These are phyloP conservation scores for Phytophthora agathidicida DNA, from an alignment of 352 stramenopile species.

Conservation along the genomic window DNA sequence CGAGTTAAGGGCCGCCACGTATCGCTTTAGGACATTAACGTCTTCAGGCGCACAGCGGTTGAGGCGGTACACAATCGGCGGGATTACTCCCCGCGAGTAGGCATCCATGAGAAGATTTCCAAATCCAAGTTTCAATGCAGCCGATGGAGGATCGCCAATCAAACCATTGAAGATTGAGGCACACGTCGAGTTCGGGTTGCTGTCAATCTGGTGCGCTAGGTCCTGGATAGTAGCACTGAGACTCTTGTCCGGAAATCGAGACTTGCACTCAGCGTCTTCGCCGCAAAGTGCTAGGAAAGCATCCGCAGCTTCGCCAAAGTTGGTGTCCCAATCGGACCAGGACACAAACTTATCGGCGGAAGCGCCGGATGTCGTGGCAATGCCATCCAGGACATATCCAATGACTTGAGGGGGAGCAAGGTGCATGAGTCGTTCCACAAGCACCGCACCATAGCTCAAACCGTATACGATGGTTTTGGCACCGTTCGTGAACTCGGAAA, in stretches of 20 bases:
- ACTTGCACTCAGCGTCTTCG: not conserved
- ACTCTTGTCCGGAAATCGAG: too few relatives aligned
- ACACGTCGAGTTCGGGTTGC: too few relatives aligned
- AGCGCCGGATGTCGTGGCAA: constrained; percentile 33
- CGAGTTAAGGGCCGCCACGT: too few relatives aligned
- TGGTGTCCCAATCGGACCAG: not conserved
- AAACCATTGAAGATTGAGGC: too few relatives aligned
- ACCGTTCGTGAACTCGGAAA: not conserved
- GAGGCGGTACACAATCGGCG: not conserved
- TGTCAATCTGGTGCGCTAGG: too few relatives aligned
- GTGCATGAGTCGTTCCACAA: constrained; percentile 51
- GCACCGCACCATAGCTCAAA: constrained; percentile 36
- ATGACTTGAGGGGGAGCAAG: constrained; percentile 34
- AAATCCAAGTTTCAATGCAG: too few relatives aligned
- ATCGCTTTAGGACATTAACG: not conserved
- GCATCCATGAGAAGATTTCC: too few relatives aligned
- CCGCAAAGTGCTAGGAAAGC: not conserved
- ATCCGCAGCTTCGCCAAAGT: not conserved
- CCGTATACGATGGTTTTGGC: not conserved
- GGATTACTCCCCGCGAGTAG: not conserved
- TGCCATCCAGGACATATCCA: constrained; percentile 50
- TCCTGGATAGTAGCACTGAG: too few relatives aligned
- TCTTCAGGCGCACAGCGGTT: not conserved
- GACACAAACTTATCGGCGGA: constrained; percentile 1
- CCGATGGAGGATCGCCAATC: too few relatives aligned